phyloP scores from a whole-genome alignment of 768 basidiomycete genomes.

The Dioszegia aurantiaca region DNA sequence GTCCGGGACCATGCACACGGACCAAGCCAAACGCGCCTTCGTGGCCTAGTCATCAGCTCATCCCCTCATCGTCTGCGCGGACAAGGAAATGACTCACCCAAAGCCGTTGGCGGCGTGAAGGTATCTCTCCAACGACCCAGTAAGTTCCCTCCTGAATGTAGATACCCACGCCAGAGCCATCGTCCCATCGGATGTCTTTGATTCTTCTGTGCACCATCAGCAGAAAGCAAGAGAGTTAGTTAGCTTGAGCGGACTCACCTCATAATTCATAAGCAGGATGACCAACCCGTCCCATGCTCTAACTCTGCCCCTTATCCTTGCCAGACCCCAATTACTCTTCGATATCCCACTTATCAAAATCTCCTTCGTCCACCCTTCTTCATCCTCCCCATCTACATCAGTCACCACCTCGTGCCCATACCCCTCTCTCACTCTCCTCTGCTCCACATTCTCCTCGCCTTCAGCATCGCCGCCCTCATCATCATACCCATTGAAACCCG shows the following conservation, averaged over 20 bases:
- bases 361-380: slow-evolving; percentile 51
- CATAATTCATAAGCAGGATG: slow-evolving; percentile 33
- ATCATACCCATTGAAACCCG: slow-evolving; percentile 29
- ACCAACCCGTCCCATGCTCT: slow-evolving; percentile 50
- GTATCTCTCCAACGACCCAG: slow-evolving; percentile 52
- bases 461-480: slow-evolving; percentile 18
- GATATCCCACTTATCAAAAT: slow-evolving; percentile 42
- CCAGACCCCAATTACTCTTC: slow-evolving; percentile 44
- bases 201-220: neutral
- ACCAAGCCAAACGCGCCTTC: slow-evolving; percentile 45
- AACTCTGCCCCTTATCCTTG: slow-evolving; percentile 40
- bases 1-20: slow-evolving; percentile 28
- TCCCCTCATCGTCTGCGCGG: neutral
- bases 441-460: slow-evolving; percentile 27
- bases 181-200: slow-evolving; percentile 35
- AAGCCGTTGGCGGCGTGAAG: slow-evolving; percentile 43
- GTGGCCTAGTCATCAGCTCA: slow-evolving; percentile 24
- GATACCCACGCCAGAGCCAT: slow-evolving; percentile 50
- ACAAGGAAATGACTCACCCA: slow-evolving; percentile 7
- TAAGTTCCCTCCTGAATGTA: slow-evolving; percentile 48
- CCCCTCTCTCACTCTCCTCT: slow-evolving; percentile 28
- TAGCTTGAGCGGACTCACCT: slow-evolving; percentile 28
- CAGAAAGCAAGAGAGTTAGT: no score
- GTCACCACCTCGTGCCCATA: slow-evolving; percentile 40
- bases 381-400: slow-evolving; percentile 33